Evolutionary conservation across 208 protist species (phyloP).

Genomic region (Crithidia thermophila): DNA sequence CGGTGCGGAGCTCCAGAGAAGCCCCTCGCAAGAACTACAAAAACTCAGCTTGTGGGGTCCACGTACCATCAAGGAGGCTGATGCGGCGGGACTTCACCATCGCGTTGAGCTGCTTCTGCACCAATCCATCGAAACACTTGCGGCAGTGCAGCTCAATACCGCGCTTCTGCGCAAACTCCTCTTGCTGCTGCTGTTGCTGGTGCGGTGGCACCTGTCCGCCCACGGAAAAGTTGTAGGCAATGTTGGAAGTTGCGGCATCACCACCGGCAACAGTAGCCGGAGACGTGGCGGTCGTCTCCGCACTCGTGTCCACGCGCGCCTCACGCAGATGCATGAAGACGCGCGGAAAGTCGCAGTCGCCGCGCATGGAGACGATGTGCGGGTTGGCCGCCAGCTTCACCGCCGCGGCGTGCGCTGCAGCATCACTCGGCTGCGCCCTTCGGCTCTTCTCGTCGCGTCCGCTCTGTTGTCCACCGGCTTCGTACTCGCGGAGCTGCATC

Average conservation of each 20-base stretch:
- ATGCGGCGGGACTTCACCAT: slow-evolving; percentile 64
- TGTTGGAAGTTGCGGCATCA: background rate
- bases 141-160: slow-evolving; percentile 74
- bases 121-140: slow-evolving; percentile 77
- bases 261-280: background rate
- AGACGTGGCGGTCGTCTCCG: background rate
- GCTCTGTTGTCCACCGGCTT: background rate
- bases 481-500: slow-evolving; percentile 21
- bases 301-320: slow-evolving; percentile 36
- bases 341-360: slow-evolving; percentile 87
- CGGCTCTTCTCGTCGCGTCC: background rate
- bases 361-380: slow-evolving; percentile 51
- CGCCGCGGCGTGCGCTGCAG: slow-evolving; percentile 15
- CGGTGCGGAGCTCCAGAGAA: background rate
- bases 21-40: slow-evolving; percentile 24
- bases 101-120: slow-evolving; percentile 46
- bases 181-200: slow-evolving; percentile 2
- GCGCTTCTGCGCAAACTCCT: slow-evolving; percentile 6
- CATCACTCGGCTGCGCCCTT: background rate
- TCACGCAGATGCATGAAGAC: slow-evolving; percentile 84
- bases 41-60: slow-evolving; percentile 80
- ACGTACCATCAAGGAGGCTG: slow-evolving; percentile 76
- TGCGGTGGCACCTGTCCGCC: background rate
- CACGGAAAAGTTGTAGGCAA: background rate
- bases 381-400: slow-evolving; percentile 25